Evolutionary conservation across 805 yeast species (phyloP), one percentile per base, ranked within the genome.

Genomic region (Priceomyces medius): DNA sequence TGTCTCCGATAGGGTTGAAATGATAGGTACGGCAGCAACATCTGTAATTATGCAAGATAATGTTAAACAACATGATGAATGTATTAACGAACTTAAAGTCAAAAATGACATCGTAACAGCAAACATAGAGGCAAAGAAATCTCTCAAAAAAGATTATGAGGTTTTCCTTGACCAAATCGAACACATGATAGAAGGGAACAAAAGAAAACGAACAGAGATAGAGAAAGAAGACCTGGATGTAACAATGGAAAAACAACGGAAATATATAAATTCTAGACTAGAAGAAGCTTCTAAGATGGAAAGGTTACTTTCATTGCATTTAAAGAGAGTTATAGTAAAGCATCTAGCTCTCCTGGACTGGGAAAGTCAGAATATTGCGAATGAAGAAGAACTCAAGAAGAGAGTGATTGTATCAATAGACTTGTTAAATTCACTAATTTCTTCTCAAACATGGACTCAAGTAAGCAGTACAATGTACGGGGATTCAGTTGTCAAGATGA

Each of bases 1-100:
- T 37, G 41, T 46, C 13, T 58, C 61, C 3, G 59, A 52, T 27
- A 61, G 59, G 42, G 56, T 54, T 37, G 68, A 62, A 27, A 58
- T 56, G 13, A 54, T 63, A 16, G 56, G 55, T 4, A 50, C 54
- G 12, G 62, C 64, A 12, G 43, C 55, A 9, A 58, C 68, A 2
- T 53, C 59, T 12, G 21, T 24, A 3, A 32, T 47, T 13, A 40
- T 50, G 7, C 16, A 32, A 12, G 35, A 43, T 9, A 37, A 46
- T 17, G 21, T 36, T 3, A 20, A 35, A 8, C 38, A 46, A 32
- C 51, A 50, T 32, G 39, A 33, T 16, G 44, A 44, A 14, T 36
- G 35, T 20, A 33, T 40, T 20, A 35, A 40, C 4, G 31, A 41
- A 20, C 12, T 37, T 9, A 14, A 42, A 41, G 16, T 17, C 26